Base-by-base conservation (phyloP, 2,329 filamentous ascomycete genomes). In the Sporothrix globosa region DNA sequence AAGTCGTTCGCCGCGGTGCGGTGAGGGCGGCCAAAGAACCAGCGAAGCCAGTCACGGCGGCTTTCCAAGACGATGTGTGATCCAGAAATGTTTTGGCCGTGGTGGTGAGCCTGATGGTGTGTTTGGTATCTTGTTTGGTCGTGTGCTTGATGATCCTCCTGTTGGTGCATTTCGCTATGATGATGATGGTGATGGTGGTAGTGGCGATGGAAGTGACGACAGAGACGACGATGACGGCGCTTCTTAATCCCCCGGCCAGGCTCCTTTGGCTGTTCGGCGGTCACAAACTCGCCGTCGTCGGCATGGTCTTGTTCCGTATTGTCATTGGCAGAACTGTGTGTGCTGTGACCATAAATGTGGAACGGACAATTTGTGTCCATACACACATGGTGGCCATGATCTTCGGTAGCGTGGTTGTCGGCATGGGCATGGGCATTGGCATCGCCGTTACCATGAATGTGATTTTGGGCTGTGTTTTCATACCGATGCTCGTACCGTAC, bases 401-500 rank as follows among this genome's bases (percentile, higher is more conserved):
- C 34, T 1, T 34, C 5, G n/a, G 3, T 17, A 11, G 34, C 54
- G 21, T 53, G 11, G 9, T 60, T 14, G 30, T 48, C 44, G 5
- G 2, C 24, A 10, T 39, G 24, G 14, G n/a, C 9, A 11, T 46
- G 21, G 19, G 41, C n/a, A 34, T 34, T 7, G 34, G 41, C 41
- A 17, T 4, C 65, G 30, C 30, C 11, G 56, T 9, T 34, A 13
- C 11, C 41, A 4, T 44, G 41, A 17, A 13, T 13, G 14, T 13
- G 41, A 44, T 44, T 3, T 1, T 44, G 41, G 14, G 14, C 54
- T 6, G 39, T 21, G 41, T 63, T 14, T n/a, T 68, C 65, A 4
- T 44, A 67, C 24, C 65, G 65, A 2, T 48, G 30, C 53, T 67
- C 70, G 67, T 72, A 69, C 21, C 68, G 61, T 14, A 24, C 68